Percentiles rank a stretch among this genome's conserved stretches.
Conservation (phyloP, 768 basidiomycete genomes). For the Amanita exitialis region DNA sequence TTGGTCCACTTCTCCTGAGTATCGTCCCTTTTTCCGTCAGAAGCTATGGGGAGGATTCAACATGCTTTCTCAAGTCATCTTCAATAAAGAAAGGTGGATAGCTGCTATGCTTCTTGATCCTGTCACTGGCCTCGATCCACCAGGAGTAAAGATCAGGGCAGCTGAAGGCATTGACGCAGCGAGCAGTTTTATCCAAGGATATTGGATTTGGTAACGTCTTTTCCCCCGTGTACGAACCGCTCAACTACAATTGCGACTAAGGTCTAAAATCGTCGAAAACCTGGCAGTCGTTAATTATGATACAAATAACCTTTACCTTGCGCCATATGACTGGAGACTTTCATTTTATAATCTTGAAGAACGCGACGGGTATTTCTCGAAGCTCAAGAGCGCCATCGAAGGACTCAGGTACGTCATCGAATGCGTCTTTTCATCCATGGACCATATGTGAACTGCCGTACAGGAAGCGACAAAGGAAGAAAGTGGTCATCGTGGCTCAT, state of each 20-base stretch:
- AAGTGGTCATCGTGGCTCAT: constrained; percentile 77
- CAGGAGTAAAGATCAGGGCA: constrained; percentile 77
- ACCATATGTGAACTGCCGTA: not conserved
- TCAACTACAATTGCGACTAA: constrained; percentile 14
- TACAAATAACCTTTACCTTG: constrained; percentile 76
- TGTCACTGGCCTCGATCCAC: constrained; percentile 83
- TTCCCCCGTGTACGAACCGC: not conserved
- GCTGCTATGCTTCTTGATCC: constrained; percentile 85
- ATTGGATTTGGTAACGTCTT: constrained; percentile 78
- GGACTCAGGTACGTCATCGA: constrained; percentile 47
- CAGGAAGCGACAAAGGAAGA: constrained; percentile 62
- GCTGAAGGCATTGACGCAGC: constrained; percentile 91
- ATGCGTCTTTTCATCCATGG: not conserved
- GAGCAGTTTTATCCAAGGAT: constrained; percentile 78
- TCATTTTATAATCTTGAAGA: constrained; percentile 88
- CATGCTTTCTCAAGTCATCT: constrained; percentile 76
- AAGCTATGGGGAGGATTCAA: constrained; percentile 72
- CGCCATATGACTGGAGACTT: constrained; percentile 87
- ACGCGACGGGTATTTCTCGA: constrained; percentile 84
- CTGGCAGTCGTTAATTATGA: constrained; percentile 90
- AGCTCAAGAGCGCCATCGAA: constrained; percentile 75
- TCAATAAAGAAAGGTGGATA: constrained; percentile 87
- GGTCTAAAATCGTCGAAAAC: constrained; percentile 92
- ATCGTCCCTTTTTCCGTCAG: constrained; percentile 87
- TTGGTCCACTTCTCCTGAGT: constrained; percentile 85